These are phyloP conservation scores for Pascua sp. DNA, from an alignment of 1,284 basidiomycete genomes.

Conservation along the genomic window DNA sequence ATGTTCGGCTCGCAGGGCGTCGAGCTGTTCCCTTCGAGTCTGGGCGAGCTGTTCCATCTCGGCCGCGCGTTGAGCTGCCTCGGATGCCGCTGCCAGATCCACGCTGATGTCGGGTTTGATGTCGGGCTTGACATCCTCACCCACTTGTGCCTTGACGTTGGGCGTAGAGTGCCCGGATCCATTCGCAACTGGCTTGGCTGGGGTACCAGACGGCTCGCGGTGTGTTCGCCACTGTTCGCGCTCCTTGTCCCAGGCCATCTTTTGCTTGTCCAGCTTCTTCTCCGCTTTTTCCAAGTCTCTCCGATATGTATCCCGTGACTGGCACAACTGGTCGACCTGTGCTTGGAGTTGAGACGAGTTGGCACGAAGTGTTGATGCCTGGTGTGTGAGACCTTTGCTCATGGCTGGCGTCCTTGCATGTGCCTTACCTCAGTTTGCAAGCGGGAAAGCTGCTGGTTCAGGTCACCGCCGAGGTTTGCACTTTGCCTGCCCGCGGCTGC, in stretches of 20 bases:
- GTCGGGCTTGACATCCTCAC: neutral
- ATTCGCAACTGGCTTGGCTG: slow-evolving; percentile 56
- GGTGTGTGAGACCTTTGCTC: neutral
- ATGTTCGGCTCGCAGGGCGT: slow-evolving; percentile 29
- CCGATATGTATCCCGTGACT: slow-evolving; percentile 58
- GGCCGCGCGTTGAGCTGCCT: slow-evolving; percentile 25
- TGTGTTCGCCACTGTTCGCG: slow-evolving; percentile 50
- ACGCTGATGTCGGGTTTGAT: neutral
- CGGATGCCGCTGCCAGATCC: neutral
- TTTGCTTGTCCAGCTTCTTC: slow-evolving; percentile 67
- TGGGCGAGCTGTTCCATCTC: slow-evolving; percentile 35
- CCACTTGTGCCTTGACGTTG: slow-evolving; percentile 45
- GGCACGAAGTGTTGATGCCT: slow-evolving; percentile 36
- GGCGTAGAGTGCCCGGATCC: slow-evolving; percentile 51
- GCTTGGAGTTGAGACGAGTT: slow-evolving; percentile 61
- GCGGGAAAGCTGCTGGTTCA: slow-evolving; percentile 14
- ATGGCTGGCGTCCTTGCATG: slow-evolving; percentile 14
- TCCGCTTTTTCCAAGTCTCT: slow-evolving; percentile 63
- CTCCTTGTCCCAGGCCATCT: slow-evolving; percentile 59
- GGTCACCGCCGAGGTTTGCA: slow-evolving; percentile 3
- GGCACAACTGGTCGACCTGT: slow-evolving; percentile 58
- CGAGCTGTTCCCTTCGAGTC: slow-evolving; percentile 30
- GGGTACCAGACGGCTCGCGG: slow-evolving; percentile 14
- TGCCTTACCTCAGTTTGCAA: slow-evolving; percentile 35
- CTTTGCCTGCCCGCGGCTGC: slow-evolving; percentile 6